phyloP scores from a whole-genome alignment of 1,284 basidiomycete genomes.

The Gomphus bonarii region DNA sequence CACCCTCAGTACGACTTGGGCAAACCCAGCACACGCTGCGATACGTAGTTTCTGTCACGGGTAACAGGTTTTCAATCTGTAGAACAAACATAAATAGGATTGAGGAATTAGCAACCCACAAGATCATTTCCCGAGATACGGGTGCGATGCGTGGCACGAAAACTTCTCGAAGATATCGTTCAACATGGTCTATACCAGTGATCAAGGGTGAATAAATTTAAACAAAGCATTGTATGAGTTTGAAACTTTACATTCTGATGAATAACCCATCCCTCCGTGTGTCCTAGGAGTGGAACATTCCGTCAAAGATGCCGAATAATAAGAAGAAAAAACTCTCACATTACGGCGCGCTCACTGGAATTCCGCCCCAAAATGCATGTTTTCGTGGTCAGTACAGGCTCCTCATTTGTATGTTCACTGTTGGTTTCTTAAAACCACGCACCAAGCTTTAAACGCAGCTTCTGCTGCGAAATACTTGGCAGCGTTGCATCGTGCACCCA shows the following conservation, averaged over 20 bases:
- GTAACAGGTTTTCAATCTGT: too few species aligned
- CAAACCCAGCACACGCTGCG: conserved; percentile 8
- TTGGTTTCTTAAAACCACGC: neutral
- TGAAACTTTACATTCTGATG: conserved; percentile 19
- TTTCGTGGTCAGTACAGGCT: neutral
- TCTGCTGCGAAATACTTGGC: conserved; percentile 24
- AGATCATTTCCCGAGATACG: conserved; percentile 22
- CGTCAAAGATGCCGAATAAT: conserved; percentile 10
- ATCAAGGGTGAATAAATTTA: neutral
- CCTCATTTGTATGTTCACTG: too few species aligned
- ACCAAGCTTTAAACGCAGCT: conserved; percentile 20
- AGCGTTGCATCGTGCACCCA: conserved; percentile 22
- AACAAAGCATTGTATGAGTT: too few species aligned
- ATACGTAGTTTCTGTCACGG: conserved; percentile 4
- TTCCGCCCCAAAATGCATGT: neutral
- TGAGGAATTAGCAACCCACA: conserved; percentile 7
- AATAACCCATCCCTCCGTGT: conserved; percentile 23
- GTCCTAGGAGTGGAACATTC: conserved; percentile 18
- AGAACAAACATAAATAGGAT: neutral
- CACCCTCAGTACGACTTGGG: conserved; percentile 4
- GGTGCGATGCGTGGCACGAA: conserved; percentile 22
- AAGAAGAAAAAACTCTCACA: neutral
- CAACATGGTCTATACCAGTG: conserved; percentile 3
- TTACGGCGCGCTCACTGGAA: conserved; percentile 13
- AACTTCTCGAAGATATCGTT: conserved; percentile 19